Evolutionary conservation across 2,329 filamentous ascomycete species (phyloP).

Genomic region (Aspergillus fischeri): DNA sequence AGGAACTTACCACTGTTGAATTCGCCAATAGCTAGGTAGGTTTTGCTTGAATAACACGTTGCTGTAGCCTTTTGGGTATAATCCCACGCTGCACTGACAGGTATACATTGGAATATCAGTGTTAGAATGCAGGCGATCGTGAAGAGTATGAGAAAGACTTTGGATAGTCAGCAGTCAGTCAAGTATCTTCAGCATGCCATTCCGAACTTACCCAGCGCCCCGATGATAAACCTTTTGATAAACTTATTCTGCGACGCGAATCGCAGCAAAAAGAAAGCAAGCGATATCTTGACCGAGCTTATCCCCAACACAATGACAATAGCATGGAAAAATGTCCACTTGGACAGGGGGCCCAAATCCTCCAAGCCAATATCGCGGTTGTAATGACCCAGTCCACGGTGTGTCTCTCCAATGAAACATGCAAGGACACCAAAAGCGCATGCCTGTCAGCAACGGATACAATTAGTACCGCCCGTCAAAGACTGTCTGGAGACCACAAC

Average conservation of each 20-base stretch:
- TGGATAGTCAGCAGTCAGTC: slow-evolving; percentile 20
- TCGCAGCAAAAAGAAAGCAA: slow-evolving; percentile 38
- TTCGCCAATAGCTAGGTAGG: slow-evolving; percentile 37
- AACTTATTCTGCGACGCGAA: slow-evolving; percentile 33
- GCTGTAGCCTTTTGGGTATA: slow-evolving; percentile 31
- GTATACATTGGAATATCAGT: slow-evolving; percentile 47
- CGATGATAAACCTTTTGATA: slow-evolving; percentile 32
- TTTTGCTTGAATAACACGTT: slow-evolving; percentile 40
- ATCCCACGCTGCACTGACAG: slow-evolving; percentile 46
- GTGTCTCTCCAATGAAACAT: slow-evolving; percentile 44
- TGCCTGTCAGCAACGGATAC: slow-evolving; percentile 8
- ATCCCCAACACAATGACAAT: slow-evolving; percentile 46
- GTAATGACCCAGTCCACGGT: slow-evolving; percentile 48
- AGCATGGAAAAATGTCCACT: slow-evolving; percentile 45
- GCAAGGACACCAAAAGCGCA: slow-evolving; percentile 25
- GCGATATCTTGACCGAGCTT: slow-evolving; percentile 40
- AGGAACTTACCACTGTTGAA: slow-evolving; percentile 30
- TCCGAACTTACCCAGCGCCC: slow-evolving; percentile 26
- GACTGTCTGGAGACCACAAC: slow-evolving; percentile 8
- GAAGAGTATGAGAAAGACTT: slow-evolving; percentile 15
- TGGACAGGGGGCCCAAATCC: slow-evolving; percentile 35
- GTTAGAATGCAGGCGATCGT: slow-evolving; percentile 42
- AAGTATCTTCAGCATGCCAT: background rate
- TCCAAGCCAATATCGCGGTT: slow-evolving; percentile 30
- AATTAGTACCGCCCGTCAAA: background rate